Evolutionary conservation across 768 basidiomycete species (phyloP).

Genomic region (Suillus spraguei): DNA sequence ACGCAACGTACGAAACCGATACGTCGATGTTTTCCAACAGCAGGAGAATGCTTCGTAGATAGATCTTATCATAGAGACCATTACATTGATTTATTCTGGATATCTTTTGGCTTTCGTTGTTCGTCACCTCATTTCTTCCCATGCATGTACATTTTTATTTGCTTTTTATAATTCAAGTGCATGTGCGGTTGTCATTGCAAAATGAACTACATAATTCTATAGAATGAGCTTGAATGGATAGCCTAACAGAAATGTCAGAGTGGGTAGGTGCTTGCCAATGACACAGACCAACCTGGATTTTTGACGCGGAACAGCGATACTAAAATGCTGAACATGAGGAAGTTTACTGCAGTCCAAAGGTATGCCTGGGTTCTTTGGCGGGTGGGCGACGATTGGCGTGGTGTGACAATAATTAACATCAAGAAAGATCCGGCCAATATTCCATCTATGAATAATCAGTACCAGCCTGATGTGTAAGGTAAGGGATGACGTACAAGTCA

Average conservation of each 20-base stretch:
- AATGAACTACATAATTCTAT: slow-evolving; percentile 36
- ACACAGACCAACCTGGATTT: slow-evolving; percentile 67
- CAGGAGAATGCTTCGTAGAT: slow-evolving; percentile 33
- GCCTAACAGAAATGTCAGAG: slow-evolving; percentile 40
- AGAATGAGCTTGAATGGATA: slow-evolving; percentile 83
- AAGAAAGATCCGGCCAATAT: slow-evolving; percentile 76
- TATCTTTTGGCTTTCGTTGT: slow-evolving; percentile 17
- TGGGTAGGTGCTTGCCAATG: background rate
- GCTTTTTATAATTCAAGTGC: slow-evolving; percentile 12
- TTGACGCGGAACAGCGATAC: slow-evolving; percentile 89
- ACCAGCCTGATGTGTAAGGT: slow-evolving; percentile 2
- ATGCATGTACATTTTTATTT: slow-evolving; percentile 10
- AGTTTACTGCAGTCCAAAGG: slow-evolving; percentile 80
- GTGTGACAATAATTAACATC: slow-evolving; percentile 80
- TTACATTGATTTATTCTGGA: slow-evolving; percentile 6
- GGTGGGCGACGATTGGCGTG: slow-evolving; percentile 67
- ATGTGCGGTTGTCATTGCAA: slow-evolving; percentile 19
- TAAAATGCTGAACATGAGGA: slow-evolving; percentile 86
- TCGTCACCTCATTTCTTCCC: slow-evolving; percentile 19
- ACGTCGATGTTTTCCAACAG: slow-evolving; percentile 89
- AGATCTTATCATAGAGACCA: slow-evolving; percentile 8
- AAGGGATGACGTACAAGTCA: slow-evolving; percentile 68
- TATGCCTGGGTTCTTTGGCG: slow-evolving; percentile 88
- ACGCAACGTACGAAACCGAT: slow-evolving; percentile 78
- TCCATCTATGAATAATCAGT: slow-evolving; percentile 62